phyloP scores from a whole-genome alignment of 306 rosid species.

The Trifolium subterraneum region DNA sequence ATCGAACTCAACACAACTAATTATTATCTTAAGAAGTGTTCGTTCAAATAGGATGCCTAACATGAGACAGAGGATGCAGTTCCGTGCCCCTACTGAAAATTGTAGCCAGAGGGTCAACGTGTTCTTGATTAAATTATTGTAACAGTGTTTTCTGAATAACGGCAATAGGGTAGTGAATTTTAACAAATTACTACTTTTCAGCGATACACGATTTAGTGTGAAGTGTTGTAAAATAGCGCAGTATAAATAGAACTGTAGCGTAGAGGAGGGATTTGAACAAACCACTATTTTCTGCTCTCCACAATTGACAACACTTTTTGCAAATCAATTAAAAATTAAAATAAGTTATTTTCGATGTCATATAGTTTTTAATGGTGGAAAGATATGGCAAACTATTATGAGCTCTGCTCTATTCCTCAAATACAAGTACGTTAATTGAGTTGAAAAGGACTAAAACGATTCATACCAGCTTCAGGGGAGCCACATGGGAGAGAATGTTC shows the following conservation, averaged over 20 bases:
- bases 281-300: neutral
- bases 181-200: neutral
- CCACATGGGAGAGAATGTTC: slow-evolving; percentile 91
- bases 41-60: no score
- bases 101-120: neutral
- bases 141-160: neutral
- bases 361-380: slow-evolving; percentile 12
- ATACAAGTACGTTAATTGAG: slow-evolving; percentile 4
- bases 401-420: slow-evolving; percentile 21
- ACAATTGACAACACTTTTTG: neutral
- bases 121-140: slow-evolving; percentile 1
- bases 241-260: neutral
- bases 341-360: slow-evolving; percentile 18
- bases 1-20: no score
- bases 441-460: slow-evolving; percentile 29
- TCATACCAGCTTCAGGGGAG: slow-evolving; percentile 92
- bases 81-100: neutral
- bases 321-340: slow-evolving; percentile 12
- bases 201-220: neutral
- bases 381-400: slow-evolving; percentile 13
- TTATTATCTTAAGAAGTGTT: no score
- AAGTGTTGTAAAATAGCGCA: neutral
- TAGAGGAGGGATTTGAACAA: neutral
- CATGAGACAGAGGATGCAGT: neutral
- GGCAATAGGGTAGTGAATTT: neutral